Conservation (phyloP, 1,284 basidiomycete genomes). For the Filobasidium uniguttulatum region DNA sequence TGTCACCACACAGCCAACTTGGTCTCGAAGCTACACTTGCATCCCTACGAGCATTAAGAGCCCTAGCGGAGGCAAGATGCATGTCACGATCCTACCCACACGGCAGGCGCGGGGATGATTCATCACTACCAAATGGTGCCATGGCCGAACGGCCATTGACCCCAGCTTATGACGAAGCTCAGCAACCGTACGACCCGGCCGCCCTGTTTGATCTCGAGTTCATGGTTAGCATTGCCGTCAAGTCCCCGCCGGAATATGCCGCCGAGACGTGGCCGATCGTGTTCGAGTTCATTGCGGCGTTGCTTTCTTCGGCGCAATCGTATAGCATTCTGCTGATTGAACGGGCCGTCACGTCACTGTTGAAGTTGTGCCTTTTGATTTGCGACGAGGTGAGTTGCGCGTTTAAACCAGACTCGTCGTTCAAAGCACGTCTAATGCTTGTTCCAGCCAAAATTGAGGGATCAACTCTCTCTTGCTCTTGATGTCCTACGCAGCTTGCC, state of each 20-base stretch:
- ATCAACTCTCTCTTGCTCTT: constrained; percentile 86
- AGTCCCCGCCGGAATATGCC: constrained; percentile 59
- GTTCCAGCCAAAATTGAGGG: constrained; percentile 54
- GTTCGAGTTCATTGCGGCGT: constrained; percentile 74
- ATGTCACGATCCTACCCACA: too few relatives aligned
- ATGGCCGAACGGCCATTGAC: constrained; percentile 5
- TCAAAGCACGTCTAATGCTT: background rate
- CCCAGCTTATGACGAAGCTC: constrained; percentile 29
- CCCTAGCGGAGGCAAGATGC: constrained; percentile 53
- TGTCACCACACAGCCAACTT: constrained; percentile 45
- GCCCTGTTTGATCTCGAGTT: constrained; percentile 87
- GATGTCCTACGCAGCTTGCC: constrained; percentile 76
- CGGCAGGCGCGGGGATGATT: constrained; percentile 8
- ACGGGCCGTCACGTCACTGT: constrained; percentile 80
- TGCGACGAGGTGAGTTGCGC: constrained; percentile 50
- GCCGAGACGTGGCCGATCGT: constrained; percentile 83
- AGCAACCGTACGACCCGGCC: constrained; percentile 80
- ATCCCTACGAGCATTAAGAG: constrained; percentile 72
- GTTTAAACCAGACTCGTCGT: constrained; percentile 5
- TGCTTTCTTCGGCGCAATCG: constrained; percentile 61
- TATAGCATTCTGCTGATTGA: constrained; percentile 87
- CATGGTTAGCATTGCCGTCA: constrained; percentile 67
- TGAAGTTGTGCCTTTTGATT: constrained; percentile 64
- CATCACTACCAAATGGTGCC: background rate
- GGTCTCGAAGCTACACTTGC: constrained; percentile 64